Conservation (phyloP, 352 stramenopile genomes). For the Saprolegnia diclina region DNA sequence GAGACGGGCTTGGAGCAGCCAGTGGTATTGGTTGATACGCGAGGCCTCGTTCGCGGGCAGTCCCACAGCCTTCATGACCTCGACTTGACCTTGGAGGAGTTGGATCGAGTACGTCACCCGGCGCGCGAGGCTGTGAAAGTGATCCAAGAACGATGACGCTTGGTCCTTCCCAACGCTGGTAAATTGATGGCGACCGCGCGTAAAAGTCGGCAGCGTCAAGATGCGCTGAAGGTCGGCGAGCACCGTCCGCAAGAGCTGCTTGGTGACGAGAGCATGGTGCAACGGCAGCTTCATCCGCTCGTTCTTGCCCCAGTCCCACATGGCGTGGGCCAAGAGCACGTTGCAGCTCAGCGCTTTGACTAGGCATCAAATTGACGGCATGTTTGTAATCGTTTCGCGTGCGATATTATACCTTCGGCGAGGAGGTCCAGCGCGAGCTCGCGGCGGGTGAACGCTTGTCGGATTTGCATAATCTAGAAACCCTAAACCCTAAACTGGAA, state of each 20-base stretch:
- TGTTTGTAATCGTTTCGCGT: neutral
- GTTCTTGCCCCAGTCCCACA: slow-evolving; percentile 77
- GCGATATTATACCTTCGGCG: slow-evolving; percentile 42
- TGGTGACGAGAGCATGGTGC: slow-evolving; percentile 49
- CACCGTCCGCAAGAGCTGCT: slow-evolving; percentile 42
- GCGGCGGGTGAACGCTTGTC: slow-evolving; percentile 65
- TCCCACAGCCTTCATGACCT: slow-evolving; percentile 64
- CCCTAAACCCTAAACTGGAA: neutral
- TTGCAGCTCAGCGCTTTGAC: slow-evolving; percentile 62
- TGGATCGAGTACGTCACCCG: slow-evolving; percentile 50
- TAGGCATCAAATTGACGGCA: slow-evolving; percentile 20
- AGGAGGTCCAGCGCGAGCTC: slow-evolving; percentile 65
- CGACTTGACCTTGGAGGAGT: slow-evolving; percentile 61
- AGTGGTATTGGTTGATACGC: slow-evolving; percentile 85
- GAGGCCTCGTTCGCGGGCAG: slow-evolving; percentile 79
- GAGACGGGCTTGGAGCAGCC: slow-evolving; percentile 71
- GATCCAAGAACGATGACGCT: slow-evolving; percentile 36
- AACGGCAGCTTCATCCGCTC: slow-evolving; percentile 49
- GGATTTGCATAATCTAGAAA: slow-evolving; percentile 75
- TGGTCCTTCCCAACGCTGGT: slow-evolving; percentile 46
- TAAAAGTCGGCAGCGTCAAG: slow-evolving; percentile 61
- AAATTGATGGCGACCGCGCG: slow-evolving; percentile 63
- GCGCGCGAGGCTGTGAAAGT: slow-evolving; percentile 46
- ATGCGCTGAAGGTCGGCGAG: slow-evolving; percentile 42
- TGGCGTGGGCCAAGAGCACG: slow-evolving; percentile 63